Percentiles rank a stretch among this genome's conserved stretches.
Evolutionary conservation across 441 rosid genomes (phyloP).

Genomic region (Daphne laureola): DNA sequence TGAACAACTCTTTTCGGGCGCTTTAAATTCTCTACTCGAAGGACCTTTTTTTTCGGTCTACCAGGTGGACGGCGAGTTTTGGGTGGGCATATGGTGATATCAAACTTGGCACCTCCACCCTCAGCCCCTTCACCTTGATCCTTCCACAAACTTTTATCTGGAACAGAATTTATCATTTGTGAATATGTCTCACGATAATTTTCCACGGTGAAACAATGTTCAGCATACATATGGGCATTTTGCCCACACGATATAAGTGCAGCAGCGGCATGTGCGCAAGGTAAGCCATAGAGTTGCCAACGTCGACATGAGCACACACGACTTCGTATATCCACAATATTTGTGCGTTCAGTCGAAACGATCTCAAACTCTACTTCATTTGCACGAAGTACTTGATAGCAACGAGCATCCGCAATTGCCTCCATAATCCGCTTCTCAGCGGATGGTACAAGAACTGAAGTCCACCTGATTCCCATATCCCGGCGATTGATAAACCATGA

Average conservation of each 20-base stretch:
- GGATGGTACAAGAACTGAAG: slow-evolving; percentile 75
- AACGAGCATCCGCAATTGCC: slow-evolving; percentile 75
- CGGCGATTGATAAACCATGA: slow-evolving; percentile 63
- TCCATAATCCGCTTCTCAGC: slow-evolving; percentile 78
- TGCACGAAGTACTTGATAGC: slow-evolving; percentile 92
- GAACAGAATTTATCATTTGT: slow-evolving; percentile 53
- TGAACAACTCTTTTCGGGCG: slow-evolving; percentile 87
- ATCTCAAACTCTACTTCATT: slow-evolving; percentile 95
- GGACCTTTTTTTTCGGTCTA: slow-evolving; percentile 83
- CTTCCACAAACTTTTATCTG: slow-evolving; percentile 66
- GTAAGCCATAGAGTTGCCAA: slow-evolving; percentile 90
- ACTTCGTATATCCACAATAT: slow-evolving; percentile 75
- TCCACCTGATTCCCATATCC: slow-evolving; percentile 71
- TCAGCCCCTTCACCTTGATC: slow-evolving; percentile 55
- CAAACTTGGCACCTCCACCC: slow-evolving; percentile 57
- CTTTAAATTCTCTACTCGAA: slow-evolving; percentile 76
- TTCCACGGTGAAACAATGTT: slow-evolving; percentile 69
- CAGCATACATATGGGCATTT: slow-evolving; percentile 68
- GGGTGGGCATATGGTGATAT: slow-evolving; percentile 56
- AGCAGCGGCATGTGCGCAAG: slow-evolving; percentile 92
- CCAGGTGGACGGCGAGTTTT: slow-evolving; percentile 89
- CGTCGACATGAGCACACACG: slow-evolving; percentile 83
- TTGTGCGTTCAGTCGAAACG: slow-evolving; percentile 85
- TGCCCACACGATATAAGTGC: slow-evolving; percentile 89
- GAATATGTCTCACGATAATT: slow-evolving; percentile 73